Base-by-base conservation (phyloP, 805 yeast genomes). In the Candida fluviatilis region DNA sequence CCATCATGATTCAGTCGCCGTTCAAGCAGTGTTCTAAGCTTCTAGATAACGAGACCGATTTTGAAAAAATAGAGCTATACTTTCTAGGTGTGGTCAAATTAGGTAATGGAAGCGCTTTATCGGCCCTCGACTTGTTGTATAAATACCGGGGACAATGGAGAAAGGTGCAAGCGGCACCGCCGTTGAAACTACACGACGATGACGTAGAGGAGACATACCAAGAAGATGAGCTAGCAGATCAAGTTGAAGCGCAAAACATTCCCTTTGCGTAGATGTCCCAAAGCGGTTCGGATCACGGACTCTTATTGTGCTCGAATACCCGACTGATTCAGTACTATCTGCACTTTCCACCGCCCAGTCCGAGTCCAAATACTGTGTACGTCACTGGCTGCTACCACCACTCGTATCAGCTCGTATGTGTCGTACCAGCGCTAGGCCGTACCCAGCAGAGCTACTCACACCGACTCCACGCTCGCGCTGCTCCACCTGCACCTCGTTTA, bases 1-100 rank as follows among this genome's bases (percentile, higher is more conserved):
- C 61, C n/a, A 52, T 58, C 19, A 64, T 64, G 68, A 48, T 60
- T 21, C 66, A 62, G 39, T 49, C 61, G 12, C 44, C 60, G 2
- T 55, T 49, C 40, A 48, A 60, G 18, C 37, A 54, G 4, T 47
- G 54, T 14, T 41, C 50, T 5, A 47, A 49, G 3, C 40, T 57
- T 14, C 52, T 55, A 0, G 43, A 38, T 2, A 55, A 51, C 13
- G 62, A 55, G 10, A 41, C 38, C 15, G 51, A 52, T 18, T 57
- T 61, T 30, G 66, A 64, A 31, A 48, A 46, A 31, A 37, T 62
- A 18, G 60, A 64, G 39, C 45, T 62, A 4, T 62, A 46, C 39
- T 62, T 62, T 41, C 35, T 40, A 35, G 68, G 68, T 3, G 37
- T 62, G 30, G 48, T 53, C 15, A 53, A 50, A 38, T 35, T 62